Base-by-base conservation (phyloP, 2,329 filamentous ascomycete species). In the Talaromyces sp. region DNA sequence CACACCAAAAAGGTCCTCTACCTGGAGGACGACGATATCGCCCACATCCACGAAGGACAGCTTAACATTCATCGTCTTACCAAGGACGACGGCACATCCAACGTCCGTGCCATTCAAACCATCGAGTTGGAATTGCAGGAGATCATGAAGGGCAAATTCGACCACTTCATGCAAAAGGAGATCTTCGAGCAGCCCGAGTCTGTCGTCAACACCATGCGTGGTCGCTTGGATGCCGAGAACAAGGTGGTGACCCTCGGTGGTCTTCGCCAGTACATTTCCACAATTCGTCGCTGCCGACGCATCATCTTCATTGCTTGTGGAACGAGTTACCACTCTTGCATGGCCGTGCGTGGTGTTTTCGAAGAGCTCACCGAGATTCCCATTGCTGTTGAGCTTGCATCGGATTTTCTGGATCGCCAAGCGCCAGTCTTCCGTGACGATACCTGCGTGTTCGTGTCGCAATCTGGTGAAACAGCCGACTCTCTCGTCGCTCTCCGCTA, bases 111-210 rank as follows among this genome's bases (percentile, higher is more conserved):
- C 71, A 99, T 99, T 77, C 95, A 99, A 85, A 99, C 95, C 60
- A 87, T 99, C 61, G 95, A 99, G 84, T 90, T 99, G 57, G 92
- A 99, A 84, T 89, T 99, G 67, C 95, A 99, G 83, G 93, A 99
- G 84, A 99, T 99, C 80, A 99, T 99, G 95, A 99, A 99, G 89
- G 95, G 95, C 79, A 96, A 95, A 77, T 99, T 98, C 80, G 95
- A 99, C 78, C 95, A 99, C 83, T 99, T 97, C 85, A 99, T 99
- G 95, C 95, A 99, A 79, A 99, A 99, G 87, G 95, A 99, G 79
- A 99, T 99, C 73, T 99, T 99, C 78, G 95, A 99, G 85, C 95
- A 99, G 84, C 95, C 95, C 73, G 95, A 99, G 81, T 99, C 95
- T 15, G 92, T 99, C 64, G 88, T 99, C 82, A 99, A 99, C 86